Base-by-base conservation (phyloP, 75 land plant species). In the Larix kaempferi region DNA sequence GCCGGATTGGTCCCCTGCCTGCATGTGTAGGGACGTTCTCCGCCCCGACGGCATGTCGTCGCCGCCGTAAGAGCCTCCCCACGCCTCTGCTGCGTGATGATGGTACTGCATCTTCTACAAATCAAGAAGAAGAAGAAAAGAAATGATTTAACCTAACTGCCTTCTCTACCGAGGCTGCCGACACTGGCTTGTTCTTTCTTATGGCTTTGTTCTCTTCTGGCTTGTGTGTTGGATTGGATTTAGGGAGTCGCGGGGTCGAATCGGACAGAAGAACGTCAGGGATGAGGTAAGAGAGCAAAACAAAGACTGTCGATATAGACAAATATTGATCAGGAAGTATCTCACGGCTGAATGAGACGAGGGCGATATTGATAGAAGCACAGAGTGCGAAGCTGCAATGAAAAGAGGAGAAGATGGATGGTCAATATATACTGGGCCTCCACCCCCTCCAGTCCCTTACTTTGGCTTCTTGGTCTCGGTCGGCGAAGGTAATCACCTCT, bases 241-340 rank as follows among this genome's bases (percentile, higher is more conserved):
- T 41, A 39, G 22, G 6, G 16, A 65, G 16, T 65, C 73, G 12
- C 13, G 12, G 25, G 11, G 54, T 10, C 54, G 54, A 49, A 49
- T 49, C 54, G 14, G 49, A n/a, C 11, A 21, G 52, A 41, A 25
- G 73, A 23, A 69, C 73, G 73, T 69, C 73, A 69, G 49, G 73
- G 73, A 69, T 69, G 73, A 69, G 73, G 73, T 69, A 69, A 69
- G 52, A 69, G 13, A 41, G 29, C 39, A 69, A 69, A 69, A 69
- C 44, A 8, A 69, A 41, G n/a, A 21, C 13, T n/a, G 41, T 1
- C 23, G 73, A n/a, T n/a, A n/a, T n/a, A 0, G 52, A 69, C 73
- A 69, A 69, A 69, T 41, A 37, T 69, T 69, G 54, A 39, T 22
- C 41, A 69, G 41, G 52, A 35, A 39, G 73, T 35, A 49, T 49